Evolutionary conservation across 345 rosid genomes (phyloP).

Genomic region (Iberis pinnata): DNA sequence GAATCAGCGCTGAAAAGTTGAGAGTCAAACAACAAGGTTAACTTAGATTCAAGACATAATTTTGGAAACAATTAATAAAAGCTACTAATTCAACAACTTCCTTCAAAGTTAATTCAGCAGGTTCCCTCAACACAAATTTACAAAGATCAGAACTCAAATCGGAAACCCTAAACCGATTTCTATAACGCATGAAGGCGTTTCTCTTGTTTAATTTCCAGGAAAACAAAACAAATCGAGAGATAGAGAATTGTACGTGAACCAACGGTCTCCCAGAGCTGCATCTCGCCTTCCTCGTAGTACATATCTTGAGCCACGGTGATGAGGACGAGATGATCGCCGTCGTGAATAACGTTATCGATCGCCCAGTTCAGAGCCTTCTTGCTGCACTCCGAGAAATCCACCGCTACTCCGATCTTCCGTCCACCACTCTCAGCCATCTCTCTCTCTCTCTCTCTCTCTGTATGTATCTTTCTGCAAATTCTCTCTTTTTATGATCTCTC

Average conservation of each 20-base stretch:
- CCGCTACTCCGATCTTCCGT: conserved; percentile 68
- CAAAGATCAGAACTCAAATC: too few relatives aligned
- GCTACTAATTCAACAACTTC: too few relatives aligned
- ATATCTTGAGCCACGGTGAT: conserved; percentile 46
- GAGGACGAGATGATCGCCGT: conserved; percentile 79
- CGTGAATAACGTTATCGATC: conserved; percentile 62
- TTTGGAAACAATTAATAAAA: too few relatives aligned
- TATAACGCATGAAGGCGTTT: too few relatives aligned
- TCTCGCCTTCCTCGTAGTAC: conserved; percentile 69
- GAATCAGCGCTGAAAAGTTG: conserved; percentile 56
- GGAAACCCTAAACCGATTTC: too few relatives aligned
- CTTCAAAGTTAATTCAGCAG: too few relatives aligned
- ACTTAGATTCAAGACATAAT: too few relatives aligned
- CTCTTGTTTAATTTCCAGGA: background rate
- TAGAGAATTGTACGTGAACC: conserved; percentile 57
- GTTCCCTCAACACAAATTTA: too few relatives aligned
- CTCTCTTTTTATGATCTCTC: too few relatives aligned
- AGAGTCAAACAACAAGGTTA: background rate
- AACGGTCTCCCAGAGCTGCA: conserved; percentile 81
- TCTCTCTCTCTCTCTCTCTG: background rate
- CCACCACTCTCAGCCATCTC: conserved; percentile 43
- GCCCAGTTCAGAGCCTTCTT: conserved; percentile 82
- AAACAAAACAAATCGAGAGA: background rate
- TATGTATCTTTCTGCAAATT: too few relatives aligned
- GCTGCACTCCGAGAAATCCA: conserved; percentile 87